Percentiles rank a stretch among this genome's conserved stretches.
These are phyloP conservation scores for Penicillium sp. DNA, from an alignment of 2,329 filamentous ascomycete species.

Conservation along the genomic window DNA sequence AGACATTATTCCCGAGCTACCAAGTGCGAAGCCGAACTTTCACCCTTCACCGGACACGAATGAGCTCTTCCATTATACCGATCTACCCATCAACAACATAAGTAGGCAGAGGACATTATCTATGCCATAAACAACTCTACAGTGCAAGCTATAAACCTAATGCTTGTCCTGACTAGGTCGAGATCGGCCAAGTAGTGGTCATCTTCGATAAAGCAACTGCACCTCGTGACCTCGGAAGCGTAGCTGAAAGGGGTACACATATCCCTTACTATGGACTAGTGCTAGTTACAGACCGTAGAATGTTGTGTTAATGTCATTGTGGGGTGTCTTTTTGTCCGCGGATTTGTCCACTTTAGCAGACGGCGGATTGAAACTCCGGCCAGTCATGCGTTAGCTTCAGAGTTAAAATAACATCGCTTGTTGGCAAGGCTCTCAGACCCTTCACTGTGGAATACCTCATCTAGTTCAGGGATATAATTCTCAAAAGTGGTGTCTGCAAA, in stretches of 20 bases:
- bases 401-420: constrained; percentile 2
- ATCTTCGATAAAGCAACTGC: not conserved
- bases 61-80: not conserved
- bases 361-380: constrained; percentile 2
- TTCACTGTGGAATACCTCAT: not conserved
- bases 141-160: not conserved
- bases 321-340: not conserved
- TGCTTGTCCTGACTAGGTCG: constrained; percentile 3
- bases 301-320: not conserved
- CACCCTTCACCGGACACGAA: too few relatives aligned
- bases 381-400: not conserved
- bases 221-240: not conserved
- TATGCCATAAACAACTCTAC: not conserved
- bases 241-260: not conserved
- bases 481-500: not conserved
- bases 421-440: not conserved
- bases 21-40: too few relatives aligned
- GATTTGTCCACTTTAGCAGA: not conserved
- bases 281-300: not conserved
- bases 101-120: not conserved
- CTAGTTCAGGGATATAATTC: not conserved
- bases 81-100: not conserved
- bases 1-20: not conserved
- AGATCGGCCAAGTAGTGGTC: constrained; percentile 3
- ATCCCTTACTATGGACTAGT: not conserved